Evolutionary conservation across 2,329 filamentous ascomycete species (phyloP).

Genomic region (Dendryphion nanum): DNA sequence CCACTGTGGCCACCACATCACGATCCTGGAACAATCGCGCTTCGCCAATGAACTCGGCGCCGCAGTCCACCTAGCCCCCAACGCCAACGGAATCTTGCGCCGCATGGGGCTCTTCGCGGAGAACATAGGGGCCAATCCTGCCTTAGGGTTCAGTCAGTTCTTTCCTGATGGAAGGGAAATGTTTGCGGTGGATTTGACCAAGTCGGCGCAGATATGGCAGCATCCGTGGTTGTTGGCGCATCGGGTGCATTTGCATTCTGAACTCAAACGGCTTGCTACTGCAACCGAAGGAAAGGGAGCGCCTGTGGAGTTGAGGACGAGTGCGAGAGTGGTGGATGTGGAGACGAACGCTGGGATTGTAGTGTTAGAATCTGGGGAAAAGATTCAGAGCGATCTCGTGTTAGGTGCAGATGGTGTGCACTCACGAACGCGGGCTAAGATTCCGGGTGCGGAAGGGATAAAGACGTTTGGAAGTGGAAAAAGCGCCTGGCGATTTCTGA

Average conservation of each 20-base stretch:
- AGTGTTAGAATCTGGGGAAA: slow-evolving; percentile 45
- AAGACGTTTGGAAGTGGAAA: slow-evolving; percentile 51
- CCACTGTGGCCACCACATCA: slow-evolving; percentile 33
- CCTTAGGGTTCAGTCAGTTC: slow-evolving; percentile 38
- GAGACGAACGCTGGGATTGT: slow-evolving; percentile 42
- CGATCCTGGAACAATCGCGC: slow-evolving; percentile 46
- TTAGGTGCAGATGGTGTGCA: slow-evolving; percentile 58
- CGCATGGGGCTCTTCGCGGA: slow-evolving; percentile 45
- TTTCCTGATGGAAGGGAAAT: slow-evolving; percentile 35
- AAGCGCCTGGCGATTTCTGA: slow-evolving; percentile 58
- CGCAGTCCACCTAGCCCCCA: slow-evolving; percentile 63
- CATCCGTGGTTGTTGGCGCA: slow-evolving; percentile 56
- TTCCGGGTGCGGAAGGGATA: slow-evolving; percentile 29
- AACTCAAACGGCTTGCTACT: slow-evolving; percentile 50
- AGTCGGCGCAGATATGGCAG: slow-evolving; percentile 48
- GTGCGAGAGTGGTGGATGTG: slow-evolving; percentile 46
- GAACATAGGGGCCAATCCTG: slow-evolving; percentile 39
- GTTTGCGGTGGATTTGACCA: slow-evolving; percentile 37
- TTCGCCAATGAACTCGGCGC: slow-evolving; percentile 59
- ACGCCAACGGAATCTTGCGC: slow-evolving; percentile 57
- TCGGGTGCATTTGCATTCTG: slow-evolving; percentile 53
- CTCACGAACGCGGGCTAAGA: slow-evolving; percentile 28
- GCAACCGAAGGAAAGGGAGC: slow-evolving; percentile 33
- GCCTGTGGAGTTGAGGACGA: slow-evolving; percentile 41
- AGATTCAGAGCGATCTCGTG: slow-evolving; percentile 49